Percentiles rank a stretch among this genome's conserved stretches.
These are phyloP conservation scores for Ophiocordyceps camponoti-leonardi DNA, from an alignment of 2,329 filamentous ascomycete species.

Conservation along the genomic window DNA sequence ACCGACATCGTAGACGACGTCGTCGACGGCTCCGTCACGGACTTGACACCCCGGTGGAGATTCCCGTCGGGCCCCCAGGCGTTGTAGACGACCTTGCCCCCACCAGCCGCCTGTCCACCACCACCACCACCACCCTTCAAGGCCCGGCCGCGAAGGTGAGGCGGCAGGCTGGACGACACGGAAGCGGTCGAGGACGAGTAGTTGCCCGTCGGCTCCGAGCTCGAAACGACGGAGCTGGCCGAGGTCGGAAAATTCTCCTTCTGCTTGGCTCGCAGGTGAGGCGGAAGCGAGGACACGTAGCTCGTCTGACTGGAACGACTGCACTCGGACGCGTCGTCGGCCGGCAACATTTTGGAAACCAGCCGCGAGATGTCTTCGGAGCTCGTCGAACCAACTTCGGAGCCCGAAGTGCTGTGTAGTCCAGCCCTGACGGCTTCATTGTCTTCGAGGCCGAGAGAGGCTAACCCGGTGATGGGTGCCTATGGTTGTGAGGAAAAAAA, in stretches of 20 bases:
- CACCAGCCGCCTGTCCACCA: constrained; percentile 11
- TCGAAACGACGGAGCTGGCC: neutral
- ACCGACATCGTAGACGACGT: constrained; percentile 3
- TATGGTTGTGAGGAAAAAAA: too few species aligned
- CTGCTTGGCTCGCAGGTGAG: constrained; percentile 1
- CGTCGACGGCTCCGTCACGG: constrained; percentile 7
- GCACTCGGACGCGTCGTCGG: neutral
- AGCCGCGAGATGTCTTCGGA: neutral
- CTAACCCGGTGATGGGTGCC: constrained; percentile 10
- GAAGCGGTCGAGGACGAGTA: neutral
- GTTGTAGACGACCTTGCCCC: constrained; percentile 10
- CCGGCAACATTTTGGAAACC: neutral
- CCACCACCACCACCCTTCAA: constrained; percentile 5
- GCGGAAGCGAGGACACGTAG: neutral
- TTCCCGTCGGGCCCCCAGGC: constrained; percentile 14
- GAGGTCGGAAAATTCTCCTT: neutral
- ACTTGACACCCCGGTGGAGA: constrained; percentile 7
- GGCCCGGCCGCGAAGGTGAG: neutral
- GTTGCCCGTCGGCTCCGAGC: neutral
- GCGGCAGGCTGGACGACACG: neutral
- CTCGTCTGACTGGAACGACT: neutral
- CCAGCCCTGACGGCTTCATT: neutral
- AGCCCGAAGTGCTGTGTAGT: neutral
- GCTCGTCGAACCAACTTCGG: too few species aligned
- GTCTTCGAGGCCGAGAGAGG: constrained; percentile 7